These are phyloP conservation scores for Immersiporthe knoxdaviesiana DNA, from an alignment of 2,329 filamentous ascomycete species.

Conservation along the genomic window DNA sequence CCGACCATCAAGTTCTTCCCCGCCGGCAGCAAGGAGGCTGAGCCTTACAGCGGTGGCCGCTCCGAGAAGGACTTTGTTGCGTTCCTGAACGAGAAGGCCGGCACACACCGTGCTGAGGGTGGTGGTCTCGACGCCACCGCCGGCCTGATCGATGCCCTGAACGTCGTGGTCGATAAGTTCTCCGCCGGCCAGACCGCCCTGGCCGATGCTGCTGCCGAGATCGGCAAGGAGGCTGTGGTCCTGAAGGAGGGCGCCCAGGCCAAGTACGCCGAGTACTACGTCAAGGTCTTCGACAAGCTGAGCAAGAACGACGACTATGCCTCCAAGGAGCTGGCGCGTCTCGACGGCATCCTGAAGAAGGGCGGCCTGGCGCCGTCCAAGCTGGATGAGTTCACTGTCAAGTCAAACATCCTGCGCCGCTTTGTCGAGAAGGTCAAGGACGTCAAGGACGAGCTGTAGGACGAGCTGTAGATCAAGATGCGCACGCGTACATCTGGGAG, in stretches of 20 bases:
- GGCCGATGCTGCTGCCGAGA: slow-evolving; percentile 68
- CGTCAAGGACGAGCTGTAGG: slow-evolving; percentile 73
- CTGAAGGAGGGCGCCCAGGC: slow-evolving; percentile 65
- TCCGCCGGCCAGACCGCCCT: slow-evolving; percentile 61
- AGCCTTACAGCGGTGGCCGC: slow-evolving; percentile 76
- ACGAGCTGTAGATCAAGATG: background rate
- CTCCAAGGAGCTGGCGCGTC: slow-evolving; percentile 80
- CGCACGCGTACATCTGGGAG: too few species aligned
- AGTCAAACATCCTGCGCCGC: slow-evolving; percentile 84
- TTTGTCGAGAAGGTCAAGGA: slow-evolving; percentile 66
- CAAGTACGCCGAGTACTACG: slow-evolving; percentile 92
- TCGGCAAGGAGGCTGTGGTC: slow-evolving; percentile 69
- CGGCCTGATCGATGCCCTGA: slow-evolving; percentile 80
- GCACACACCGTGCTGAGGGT: slow-evolving; percentile 81
- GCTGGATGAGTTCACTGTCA: slow-evolving; percentile 82
- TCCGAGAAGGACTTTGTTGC: slow-evolving; percentile 74
- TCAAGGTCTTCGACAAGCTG: slow-evolving; percentile 87
- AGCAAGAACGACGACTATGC: slow-evolving; percentile 76
- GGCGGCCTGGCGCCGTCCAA: slow-evolving; percentile 84
- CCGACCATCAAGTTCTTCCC: slow-evolving; percentile 99
- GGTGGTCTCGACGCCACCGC: slow-evolving; percentile 78
- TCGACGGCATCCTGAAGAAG: slow-evolving; percentile 82
- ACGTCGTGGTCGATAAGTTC: slow-evolving; percentile 76
- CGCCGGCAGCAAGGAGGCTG: slow-evolving; percentile 73
- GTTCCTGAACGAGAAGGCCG: slow-evolving; percentile 87